phyloP scores from a whole-genome alignment of 192 early-diverging fungal species.

The Gaertneriomyces sp. region DNA sequence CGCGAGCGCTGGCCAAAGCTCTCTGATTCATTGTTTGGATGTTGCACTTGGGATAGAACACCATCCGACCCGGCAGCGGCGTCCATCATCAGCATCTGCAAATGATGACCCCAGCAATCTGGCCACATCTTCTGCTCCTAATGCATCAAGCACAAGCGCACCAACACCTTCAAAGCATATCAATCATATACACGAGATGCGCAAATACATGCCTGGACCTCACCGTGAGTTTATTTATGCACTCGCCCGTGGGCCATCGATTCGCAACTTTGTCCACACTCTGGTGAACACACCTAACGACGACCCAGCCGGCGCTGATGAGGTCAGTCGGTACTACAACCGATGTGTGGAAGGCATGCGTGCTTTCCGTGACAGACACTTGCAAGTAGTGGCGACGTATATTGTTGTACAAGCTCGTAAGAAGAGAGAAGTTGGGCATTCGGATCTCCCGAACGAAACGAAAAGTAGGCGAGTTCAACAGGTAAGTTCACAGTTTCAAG shows the following conservation, averaged over 20 bases:
- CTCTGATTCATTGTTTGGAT: slow-evolving; percentile 89
- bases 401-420: slow-evolving; percentile 80
- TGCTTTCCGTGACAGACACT: slow-evolving; percentile 83
- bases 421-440: slow-evolving; percentile 62
- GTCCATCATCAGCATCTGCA: slow-evolving; percentile 22
- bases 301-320: slow-evolving; percentile 19
- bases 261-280: slow-evolving; percentile 32
- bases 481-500: slow-evolving; percentile 6
- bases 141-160: slow-evolving; percentile 16
- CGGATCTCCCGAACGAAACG: slow-evolving; percentile 45
- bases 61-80: slow-evolving; percentile 59
- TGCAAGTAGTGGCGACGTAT: slow-evolving; percentile 88
- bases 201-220: slow-evolving; percentile 84
- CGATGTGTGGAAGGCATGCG: slow-evolving; percentile 76
- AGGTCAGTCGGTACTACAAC: slow-evolving; percentile 66
- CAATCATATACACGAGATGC: slow-evolving; percentile 86
- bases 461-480: slow-evolving; percentile 26
- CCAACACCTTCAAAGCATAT: slow-evolving; percentile 41
- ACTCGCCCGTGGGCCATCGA: slow-evolving; percentile 35
- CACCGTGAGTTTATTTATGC: slow-evolving; percentile 81
- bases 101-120: not conserved
- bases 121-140: not conserved
- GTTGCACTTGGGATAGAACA: slow-evolving; percentile 85
- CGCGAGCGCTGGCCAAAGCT: slow-evolving; percentile 90
- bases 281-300: slow-evolving; percentile 18